phyloP scores from a whole-genome alignment of 257 asterid species.

The Przewalskia tangutica region DNA sequence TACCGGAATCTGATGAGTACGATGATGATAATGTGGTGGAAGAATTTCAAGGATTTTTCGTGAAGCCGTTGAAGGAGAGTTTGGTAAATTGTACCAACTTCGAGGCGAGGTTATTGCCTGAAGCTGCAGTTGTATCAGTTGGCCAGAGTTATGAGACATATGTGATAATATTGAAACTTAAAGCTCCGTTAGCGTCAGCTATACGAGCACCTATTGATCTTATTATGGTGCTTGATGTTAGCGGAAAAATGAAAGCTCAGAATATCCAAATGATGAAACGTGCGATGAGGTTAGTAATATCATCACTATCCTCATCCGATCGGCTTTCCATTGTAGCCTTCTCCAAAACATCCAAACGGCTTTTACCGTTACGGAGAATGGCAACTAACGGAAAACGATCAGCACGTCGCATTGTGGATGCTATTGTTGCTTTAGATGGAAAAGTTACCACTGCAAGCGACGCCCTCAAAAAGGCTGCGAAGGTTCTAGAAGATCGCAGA shows the following conservation, averaged over 20 bases:
- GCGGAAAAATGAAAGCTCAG: slow-evolving; percentile 44
- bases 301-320: slow-evolving; percentile 72
- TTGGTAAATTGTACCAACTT: slow-evolving; percentile 11
- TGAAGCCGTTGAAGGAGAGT: slow-evolving; percentile 15
- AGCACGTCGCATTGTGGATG: slow-evolving; percentile 85
- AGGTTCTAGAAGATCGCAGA: slow-evolving; percentile 91
- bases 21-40: slow-evolving; percentile 34
- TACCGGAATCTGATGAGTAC: slow-evolving; percentile 76
- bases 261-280: slow-evolving; percentile 65
- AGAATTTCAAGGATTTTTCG: slow-evolving; percentile 75
- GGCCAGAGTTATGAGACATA: slow-evolving; percentile 56
- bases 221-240: slow-evolving; percentile 69
- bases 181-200: slow-evolving; percentile 47
- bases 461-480: slow-evolving; percentile 80
- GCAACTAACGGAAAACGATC: slow-evolving; percentile 59
- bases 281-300: slow-evolving; percentile 57
- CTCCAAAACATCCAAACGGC: slow-evolving; percentile 73
- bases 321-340: slow-evolving; percentile 87
- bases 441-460: slow-evolving; percentile 49
- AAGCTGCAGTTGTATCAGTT: slow-evolving; percentile 62
- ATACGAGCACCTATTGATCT: slow-evolving; percentile 71
- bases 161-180: slow-evolving; percentile 60
- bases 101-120: slow-evolving; percentile 52
- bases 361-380: slow-evolving; percentile 79
- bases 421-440: slow-evolving; percentile 52